Conservation (phyloP, 2,329 filamentous ascomycete genomes). For the Nemania bipapillata region DNA sequence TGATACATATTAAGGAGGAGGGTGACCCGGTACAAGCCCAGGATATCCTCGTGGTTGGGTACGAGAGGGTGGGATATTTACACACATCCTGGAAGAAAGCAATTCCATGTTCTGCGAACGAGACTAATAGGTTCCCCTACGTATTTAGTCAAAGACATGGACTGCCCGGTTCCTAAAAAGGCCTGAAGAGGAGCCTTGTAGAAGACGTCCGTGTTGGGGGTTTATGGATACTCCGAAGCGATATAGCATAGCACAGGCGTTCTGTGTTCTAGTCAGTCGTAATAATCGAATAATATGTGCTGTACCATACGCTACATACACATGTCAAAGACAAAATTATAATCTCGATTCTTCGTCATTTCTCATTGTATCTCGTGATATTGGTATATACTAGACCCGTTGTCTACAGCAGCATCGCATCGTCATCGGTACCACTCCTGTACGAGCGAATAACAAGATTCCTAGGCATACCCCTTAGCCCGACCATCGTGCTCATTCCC, state of each 20-base stretch:
- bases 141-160: neutral
- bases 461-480: neutral
- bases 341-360: slow-evolving; percentile 7
- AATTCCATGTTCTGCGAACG: neutral
- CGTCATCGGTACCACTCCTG: neutral
- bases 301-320: slow-evolving; percentile 6
- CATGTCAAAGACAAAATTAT: neutral
- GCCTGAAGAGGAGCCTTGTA: neutral
- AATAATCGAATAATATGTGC: slow-evolving; percentile 32
- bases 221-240: slow-evolving; percentile 15
- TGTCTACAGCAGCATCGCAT: neutral
- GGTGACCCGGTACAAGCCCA: neutral
- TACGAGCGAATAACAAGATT: neutral
- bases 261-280: slow-evolving; percentile 36
- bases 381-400: slow-evolving; percentile 23
- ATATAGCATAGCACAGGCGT: slow-evolving; percentile 53
- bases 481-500: neutral
- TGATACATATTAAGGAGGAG: neutral
- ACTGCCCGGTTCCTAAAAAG: neutral
- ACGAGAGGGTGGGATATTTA: neutral
- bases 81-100: neutral
- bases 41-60: slow-evolving; percentile 7
- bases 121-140: neutral
- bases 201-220: neutral
- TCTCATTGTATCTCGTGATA: slow-evolving; percentile 28